Evolutionary conservation across 2,329 filamentous ascomycete genomes (phyloP).

Genomic region (Rhynchosporium agropyri): DNA sequence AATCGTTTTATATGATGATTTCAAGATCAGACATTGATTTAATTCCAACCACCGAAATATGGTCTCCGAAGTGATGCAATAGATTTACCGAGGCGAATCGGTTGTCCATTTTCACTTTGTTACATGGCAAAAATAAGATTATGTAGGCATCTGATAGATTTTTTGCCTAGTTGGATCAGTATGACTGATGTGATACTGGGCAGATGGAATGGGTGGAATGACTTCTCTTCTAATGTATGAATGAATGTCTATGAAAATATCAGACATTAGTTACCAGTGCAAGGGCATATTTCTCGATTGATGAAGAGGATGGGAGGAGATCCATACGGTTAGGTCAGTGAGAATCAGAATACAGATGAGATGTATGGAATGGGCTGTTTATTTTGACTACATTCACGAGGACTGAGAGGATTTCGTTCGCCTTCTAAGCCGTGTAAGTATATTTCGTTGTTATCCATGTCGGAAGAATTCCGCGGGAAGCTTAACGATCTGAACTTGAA

Average conservation of each 20-base stretch:
- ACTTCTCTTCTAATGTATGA: conserved; percentile 3
- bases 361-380: not conserved
- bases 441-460: too few species aligned
- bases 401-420: too few species aligned
- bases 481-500: too few species aligned
- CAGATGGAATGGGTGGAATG: not conserved
- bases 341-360: not conserved
- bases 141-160: not conserved
- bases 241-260: too few species aligned
- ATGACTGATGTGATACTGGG: not conserved
- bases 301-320: too few species aligned
- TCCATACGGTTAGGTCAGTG: not conserved
- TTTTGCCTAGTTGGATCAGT: not conserved
- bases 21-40: not conserved
- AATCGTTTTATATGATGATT: not conserved
- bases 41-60: not conserved
- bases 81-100: conserved; percentile 4
- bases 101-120: conserved; percentile 8
- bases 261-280: too few species aligned
- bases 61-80: not conserved
- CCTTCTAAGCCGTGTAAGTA: too few species aligned
- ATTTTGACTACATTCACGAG: not conserved
- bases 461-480: too few species aligned
- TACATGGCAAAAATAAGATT: conserved; percentile 9
- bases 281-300: too few species aligned